A percentile compares a stretch with the other conserved stretches of the same genome.
phyloP scores from a whole-genome alignment of 768 basidiomycete genomes.

The Tulasnella sp. region DNA sequence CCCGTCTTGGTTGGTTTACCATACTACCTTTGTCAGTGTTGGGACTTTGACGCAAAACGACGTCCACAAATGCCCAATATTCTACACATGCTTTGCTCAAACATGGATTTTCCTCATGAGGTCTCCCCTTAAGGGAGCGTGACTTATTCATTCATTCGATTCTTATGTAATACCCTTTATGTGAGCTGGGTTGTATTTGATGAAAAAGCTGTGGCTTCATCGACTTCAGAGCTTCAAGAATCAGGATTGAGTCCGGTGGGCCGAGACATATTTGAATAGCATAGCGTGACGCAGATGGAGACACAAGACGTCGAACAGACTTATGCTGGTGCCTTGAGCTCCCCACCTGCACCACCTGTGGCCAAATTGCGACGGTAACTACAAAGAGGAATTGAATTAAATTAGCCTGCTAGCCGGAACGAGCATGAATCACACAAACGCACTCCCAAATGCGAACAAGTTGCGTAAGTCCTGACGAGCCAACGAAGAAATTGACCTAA shows the following conservation, averaged over 20 bases:
- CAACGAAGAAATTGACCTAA: slow-evolving; percentile 73
- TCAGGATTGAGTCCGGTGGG: neutral
- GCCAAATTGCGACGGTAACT: slow-evolving; percentile 30
- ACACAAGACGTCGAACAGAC: slow-evolving; percentile 32
- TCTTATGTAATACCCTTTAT: neutral
- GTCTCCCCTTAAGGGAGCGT: neutral
- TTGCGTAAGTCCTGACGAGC: slow-evolving; percentile 61
- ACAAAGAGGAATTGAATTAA: neutral
- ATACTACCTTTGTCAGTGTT: no score
- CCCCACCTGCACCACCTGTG: neutral
- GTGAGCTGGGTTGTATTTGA: neutral
- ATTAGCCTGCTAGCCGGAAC: neutral
- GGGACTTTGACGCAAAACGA: no score
- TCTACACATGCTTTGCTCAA: no score
- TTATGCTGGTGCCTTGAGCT: slow-evolving; percentile 48
- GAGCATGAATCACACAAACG: slow-evolving; percentile 33
- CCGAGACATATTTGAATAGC: neutral
- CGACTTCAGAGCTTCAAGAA: neutral
- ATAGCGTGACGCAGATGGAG: neutral
- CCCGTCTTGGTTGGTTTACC: no score
- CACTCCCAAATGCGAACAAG: slow-evolving; percentile 63
- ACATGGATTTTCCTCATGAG: no score
- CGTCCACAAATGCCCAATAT: no score
- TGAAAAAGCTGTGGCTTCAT: neutral
- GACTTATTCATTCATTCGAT: slow-evolving; percentile 5